A percentile compares a stretch with the other conserved stretches of the same genome.
These are phyloP conservation scores for Leccinum fibrillosum DNA, from an alignment of 768 basidiomycete genomes.

Conservation along the genomic window DNA sequence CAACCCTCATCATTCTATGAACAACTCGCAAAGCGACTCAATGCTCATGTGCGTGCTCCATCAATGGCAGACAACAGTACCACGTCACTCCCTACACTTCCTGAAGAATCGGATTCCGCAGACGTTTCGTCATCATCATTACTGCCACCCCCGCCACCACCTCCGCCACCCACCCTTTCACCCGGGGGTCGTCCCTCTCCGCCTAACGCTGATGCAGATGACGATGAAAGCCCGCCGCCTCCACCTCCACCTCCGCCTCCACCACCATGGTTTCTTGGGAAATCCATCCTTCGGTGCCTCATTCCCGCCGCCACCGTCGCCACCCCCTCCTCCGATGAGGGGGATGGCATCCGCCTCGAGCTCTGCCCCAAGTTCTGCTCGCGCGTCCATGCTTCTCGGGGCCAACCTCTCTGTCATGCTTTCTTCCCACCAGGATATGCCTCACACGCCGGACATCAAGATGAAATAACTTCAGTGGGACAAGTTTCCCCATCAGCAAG, in stretches of 20 bases:
- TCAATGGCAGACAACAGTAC: constrained; percentile 38
- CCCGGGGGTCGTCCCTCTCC: constrained; percentile 12
- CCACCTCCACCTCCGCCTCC: constrained; percentile 29
- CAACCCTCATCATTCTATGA: constrained; percentile 55
- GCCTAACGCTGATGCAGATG: constrained; percentile 14
- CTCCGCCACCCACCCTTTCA: constrained; percentile 8
- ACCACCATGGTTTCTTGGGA: constrained; percentile 28
- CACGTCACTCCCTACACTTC: constrained; percentile 35
- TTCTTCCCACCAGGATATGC: constrained; percentile 77
- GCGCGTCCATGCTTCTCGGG: constrained; percentile 59
- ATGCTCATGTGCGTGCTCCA: constrained; percentile 44
- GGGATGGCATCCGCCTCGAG: no score
- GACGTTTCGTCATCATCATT: constrained; percentile 28
- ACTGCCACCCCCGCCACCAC: constrained; percentile 23
- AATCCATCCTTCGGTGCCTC: constrained; percentile 22
- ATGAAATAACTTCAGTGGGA: constrained; percentile 99
- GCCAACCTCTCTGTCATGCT: constrained; percentile 54
- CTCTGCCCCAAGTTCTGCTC: constrained; percentile 47
- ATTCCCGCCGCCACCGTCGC: constrained; percentile 23
- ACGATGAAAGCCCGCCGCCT: constrained; percentile 25
- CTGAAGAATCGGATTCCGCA: constrained; percentile 35
- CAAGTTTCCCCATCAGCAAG: constrained; percentile 88
- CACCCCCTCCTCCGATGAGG: constrained; percentile 32
- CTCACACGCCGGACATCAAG: constrained; percentile 80
- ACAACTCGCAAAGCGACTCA: constrained; percentile 57